Percentiles rank a stretch among this genome's conserved stretches.
Conservation (phyloP, 2,329 filamentous ascomycete species). For the Penicillium sp. region DNA sequence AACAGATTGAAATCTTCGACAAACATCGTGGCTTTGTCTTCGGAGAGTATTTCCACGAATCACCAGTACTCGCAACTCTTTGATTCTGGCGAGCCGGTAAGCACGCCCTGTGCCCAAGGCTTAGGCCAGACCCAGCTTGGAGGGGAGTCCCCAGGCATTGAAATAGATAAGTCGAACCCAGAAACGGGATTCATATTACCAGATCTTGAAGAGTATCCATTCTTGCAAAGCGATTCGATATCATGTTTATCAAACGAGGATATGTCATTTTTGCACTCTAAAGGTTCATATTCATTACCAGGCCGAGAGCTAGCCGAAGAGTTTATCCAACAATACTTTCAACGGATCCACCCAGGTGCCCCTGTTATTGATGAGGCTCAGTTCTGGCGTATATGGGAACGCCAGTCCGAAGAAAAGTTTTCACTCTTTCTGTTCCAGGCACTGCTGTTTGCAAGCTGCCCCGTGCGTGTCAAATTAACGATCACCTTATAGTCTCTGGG, state of each 20-base stretch:
- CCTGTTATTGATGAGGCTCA: conserved; percentile 47
- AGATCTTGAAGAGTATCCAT: conserved; percentile 18
- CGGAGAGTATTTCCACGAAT: not conserved
- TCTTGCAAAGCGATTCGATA: conserved; percentile 26
- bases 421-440: conserved; percentile 39
- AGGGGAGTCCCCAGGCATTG: too few species aligned
- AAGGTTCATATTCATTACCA: conserved; percentile 54
- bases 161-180: too few species aligned
- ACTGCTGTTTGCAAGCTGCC: conserved; percentile 34
- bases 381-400: conserved; percentile 45
- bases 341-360: conserved; percentile 34
- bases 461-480: conserved; percentile 32
- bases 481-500: not conserved
- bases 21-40: not conserved
- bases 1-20: not conserved
- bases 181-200: too few species aligned
- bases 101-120: too few species aligned
- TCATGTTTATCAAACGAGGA: conserved; percentile 44
- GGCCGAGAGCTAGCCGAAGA: conserved; percentile 49
- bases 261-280: conserved; percentile 52
- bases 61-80: too few species aligned
- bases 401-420: conserved; percentile 15
- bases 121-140: too few species aligned
- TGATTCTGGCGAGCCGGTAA: too few species aligned
- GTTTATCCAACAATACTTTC: conserved; percentile 49